A percentile compares a stretch with the other conserved stretches of the same genome.
These are phyloP conservation scores for Sonneratia caseolaris DNA, from an alignment of 345 rosid genomes.

Conservation along the genomic window DNA sequence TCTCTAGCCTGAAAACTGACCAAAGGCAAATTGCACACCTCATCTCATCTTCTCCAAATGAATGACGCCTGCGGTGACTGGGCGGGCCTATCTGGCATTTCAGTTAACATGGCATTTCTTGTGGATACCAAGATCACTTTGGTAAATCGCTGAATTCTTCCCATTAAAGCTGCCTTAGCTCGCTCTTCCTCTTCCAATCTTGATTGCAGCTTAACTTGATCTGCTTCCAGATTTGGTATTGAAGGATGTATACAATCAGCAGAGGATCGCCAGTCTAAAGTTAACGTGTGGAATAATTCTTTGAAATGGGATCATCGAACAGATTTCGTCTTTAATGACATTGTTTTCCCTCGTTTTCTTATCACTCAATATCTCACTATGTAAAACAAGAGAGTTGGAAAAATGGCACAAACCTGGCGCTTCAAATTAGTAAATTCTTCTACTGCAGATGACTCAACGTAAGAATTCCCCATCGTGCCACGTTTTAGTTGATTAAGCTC, in stretches of 20 bases:
- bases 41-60: slow-evolving; percentile 81
- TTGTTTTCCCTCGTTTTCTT: not conserved
- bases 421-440: slow-evolving; percentile 57
- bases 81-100: slow-evolving; percentile 38
- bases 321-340: not conserved
- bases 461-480: slow-evolving; percentile 37
- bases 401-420: slow-evolving; percentile 45
- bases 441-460: slow-evolving; percentile 30
- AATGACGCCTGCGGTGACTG: slow-evolving; percentile 52
- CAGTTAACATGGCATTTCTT: slow-evolving; percentile 47
- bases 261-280: not conserved
- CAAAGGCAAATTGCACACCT: slow-evolving; percentile 23
- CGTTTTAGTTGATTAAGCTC: slow-evolving; percentile 55
- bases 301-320: not conserved
- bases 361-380: too few relatives aligned
- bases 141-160: slow-evolving; percentile 63
- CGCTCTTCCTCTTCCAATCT: slow-evolving; percentile 66
- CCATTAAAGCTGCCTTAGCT: slow-evolving; percentile 63
- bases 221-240: slow-evolving; percentile 58
- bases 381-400: not conserved
- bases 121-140: slow-evolving; percentile 66
- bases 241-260: slow-evolving; percentile 6
- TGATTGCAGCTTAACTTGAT: slow-evolving; percentile 60
- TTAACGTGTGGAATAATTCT: not conserved
- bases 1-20: not conserved